These are phyloP conservation scores for Ceratocystis destructans DNA, from an alignment of 2,329 filamentous ascomycete genomes.

Conservation along the genomic window DNA sequence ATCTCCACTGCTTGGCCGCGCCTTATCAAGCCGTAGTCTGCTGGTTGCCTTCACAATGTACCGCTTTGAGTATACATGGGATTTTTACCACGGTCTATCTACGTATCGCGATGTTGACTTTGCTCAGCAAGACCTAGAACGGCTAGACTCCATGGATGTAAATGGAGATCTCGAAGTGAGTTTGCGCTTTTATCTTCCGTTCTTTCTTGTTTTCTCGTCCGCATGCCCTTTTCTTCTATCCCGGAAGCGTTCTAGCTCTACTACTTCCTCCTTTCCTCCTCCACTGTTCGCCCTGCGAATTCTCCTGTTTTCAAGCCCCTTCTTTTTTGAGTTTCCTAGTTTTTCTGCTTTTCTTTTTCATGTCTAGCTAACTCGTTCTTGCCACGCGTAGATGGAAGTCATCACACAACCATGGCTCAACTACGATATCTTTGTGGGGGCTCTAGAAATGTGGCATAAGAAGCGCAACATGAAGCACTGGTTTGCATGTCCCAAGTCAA, in stretches of 20 bases:
- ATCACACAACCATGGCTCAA: slow-evolving; percentile 6
- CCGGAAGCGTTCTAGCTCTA: too few relatives aligned
- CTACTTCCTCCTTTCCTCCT: background rate
- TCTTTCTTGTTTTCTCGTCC: background rate
- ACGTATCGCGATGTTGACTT: slow-evolving; percentile 10
- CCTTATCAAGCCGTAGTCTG: slow-evolving; percentile 29
- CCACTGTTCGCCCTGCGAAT: too few relatives aligned
- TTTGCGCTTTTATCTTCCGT: background rate
- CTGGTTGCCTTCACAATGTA: slow-evolving; percentile 24
- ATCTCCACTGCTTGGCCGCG: slow-evolving; percentile 32
- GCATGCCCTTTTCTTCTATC: background rate
- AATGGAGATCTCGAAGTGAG: slow-evolving; percentile 1
- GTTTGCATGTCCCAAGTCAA: slow-evolving; percentile 1
- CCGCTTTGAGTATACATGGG: slow-evolving; percentile 32
- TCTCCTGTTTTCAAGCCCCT: background rate
- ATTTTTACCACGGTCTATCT: slow-evolving; percentile 25
- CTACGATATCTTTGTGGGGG: slow-evolving; percentile 4
- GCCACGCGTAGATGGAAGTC: background rate
- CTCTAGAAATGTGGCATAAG: slow-evolving; percentile 9
- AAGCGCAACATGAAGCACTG: slow-evolving; percentile 1
- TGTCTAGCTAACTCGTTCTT: background rate
- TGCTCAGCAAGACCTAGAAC: background rate
- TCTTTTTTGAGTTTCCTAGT: background rate
- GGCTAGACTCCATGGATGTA: background rate
- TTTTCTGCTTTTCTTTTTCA: too few relatives aligned